phyloP scores from a whole-genome alignment of 2,329 filamentous ascomycete genomes.

The Trichoderma hamatum region DNA sequence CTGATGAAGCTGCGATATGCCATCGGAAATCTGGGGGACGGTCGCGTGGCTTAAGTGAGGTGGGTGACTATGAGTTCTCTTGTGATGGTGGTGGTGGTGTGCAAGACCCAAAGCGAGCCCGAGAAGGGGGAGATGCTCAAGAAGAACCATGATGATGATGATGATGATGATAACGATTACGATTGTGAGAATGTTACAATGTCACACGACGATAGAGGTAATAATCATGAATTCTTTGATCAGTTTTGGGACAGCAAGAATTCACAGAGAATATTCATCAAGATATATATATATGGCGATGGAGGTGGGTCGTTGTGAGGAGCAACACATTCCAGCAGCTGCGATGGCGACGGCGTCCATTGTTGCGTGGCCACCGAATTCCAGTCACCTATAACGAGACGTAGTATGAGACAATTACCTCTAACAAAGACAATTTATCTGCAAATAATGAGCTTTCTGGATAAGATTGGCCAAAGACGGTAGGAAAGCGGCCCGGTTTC shows the following conservation, averaged over 20 bases:
- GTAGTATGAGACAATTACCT: neutral
- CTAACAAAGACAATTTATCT: neutral
- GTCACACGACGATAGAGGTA: too few relatives aligned
- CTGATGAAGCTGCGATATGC: constrained; percentile 27
- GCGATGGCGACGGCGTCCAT: constrained; percentile 4
- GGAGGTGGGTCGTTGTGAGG: constrained; percentile 32
- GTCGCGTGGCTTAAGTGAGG: neutral
- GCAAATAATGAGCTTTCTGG: neutral
- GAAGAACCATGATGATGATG: constrained; percentile 30
- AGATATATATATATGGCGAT: constrained; percentile 31
- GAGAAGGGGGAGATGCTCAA: constrained; percentile 28
- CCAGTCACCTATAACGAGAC: neutral
- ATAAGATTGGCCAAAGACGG: neutral
- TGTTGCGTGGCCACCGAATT: constrained; percentile 1
- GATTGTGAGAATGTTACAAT: neutral
- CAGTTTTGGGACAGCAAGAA: neutral
- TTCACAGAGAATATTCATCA: neutral
- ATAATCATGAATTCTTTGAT: neutral
- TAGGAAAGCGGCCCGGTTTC: neutral
- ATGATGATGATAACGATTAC: neutral
- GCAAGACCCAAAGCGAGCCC: constrained; percentile 25
- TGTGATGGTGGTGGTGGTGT: constrained; percentile 2
- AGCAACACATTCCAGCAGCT: constrained; percentile 42
- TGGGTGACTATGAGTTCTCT: constrained; percentile 3
- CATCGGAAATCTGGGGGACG: constrained; percentile 27